Percentiles rank a stretch among this genome's conserved stretches.
Evolutionary conservation across 305 asterid genomes (phyloP).

Genomic region (Solanum aculeatissimum): DNA sequence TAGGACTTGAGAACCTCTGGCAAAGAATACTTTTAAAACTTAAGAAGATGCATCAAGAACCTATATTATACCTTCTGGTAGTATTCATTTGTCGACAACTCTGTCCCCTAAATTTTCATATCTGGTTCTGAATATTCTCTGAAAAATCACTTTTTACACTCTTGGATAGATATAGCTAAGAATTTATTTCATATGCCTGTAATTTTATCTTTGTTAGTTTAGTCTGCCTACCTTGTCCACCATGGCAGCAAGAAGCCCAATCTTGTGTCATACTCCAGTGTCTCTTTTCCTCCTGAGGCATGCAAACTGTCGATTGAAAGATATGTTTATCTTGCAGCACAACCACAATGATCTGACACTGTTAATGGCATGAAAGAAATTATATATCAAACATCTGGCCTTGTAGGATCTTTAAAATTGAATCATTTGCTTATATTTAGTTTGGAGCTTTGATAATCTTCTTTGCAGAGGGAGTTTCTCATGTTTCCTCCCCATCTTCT

Average conservation of each 20-base stretch:
- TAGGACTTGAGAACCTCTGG: not conserved
- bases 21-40: not conserved
- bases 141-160: not conserved
- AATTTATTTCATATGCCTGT: not conserved
- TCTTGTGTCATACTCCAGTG: not conserved
- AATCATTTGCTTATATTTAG: constrained; percentile 39
- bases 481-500: constrained; percentile 52
- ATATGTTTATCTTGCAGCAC: not conserved
- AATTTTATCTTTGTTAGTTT: not conserved
- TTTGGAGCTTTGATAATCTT: constrained; percentile 45
- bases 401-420: constrained; percentile 11
- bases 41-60: not conserved
- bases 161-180: not conserved
- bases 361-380: not conserved
- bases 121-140: not conserved
- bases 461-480: constrained; percentile 60
- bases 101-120: not conserved
- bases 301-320: not conserved
- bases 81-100: not conserved
- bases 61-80: not conserved
- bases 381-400: not conserved
- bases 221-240: not conserved
- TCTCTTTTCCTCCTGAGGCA: not conserved
- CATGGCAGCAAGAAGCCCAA: not conserved
- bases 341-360: not conserved